Conservation (phyloP, 345 rosid species). For the Pelargonium nanum region DNA sequence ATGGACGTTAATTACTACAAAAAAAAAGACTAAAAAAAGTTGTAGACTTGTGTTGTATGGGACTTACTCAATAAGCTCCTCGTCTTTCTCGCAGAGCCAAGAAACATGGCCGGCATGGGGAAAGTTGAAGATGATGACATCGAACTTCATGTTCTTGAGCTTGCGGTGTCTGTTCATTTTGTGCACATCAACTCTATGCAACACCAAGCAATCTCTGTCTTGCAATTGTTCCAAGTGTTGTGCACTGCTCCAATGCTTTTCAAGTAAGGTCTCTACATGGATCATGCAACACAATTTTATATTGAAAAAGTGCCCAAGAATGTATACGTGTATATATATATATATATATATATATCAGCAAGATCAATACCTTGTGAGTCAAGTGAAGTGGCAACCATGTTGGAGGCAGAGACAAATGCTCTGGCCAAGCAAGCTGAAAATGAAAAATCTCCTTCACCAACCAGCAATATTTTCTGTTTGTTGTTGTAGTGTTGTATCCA, state of each 20-base stretch:
- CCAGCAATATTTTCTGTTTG: conserved; percentile 7
- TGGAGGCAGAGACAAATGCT: conserved; percentile 6
- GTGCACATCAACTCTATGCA: conserved; percentile 6
- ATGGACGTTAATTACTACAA: background rate
- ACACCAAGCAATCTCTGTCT: conserved; percentile 1
- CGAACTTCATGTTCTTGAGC: conserved; percentile 4
- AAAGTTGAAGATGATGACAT: conserved; percentile 9
- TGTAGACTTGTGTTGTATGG: background rate
- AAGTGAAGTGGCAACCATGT: conserved; percentile 14
- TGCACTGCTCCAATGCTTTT: background rate
- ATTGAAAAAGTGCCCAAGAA: background rate
- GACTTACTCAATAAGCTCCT: conserved; percentile 3
- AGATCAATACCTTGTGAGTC: conserved; percentile 2
- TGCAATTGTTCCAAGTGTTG: background rate
- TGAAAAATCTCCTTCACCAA: conserved; percentile 18
- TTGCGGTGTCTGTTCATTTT: background rate
- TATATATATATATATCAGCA: background rate
- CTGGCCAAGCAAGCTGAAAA: conserved; percentile 10
- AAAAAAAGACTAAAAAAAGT: background rate
- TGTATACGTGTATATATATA: background rate
- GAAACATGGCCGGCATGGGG: conserved; percentile 8
- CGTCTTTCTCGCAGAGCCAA: background rate
- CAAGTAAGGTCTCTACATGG: background rate
- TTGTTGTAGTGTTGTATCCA: conserved; percentile 4
- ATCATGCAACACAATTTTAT: background rate